phyloP scores from a whole-genome alignment of 352 stramenopile genomes.

The Pythium phragmiticola region DNA sequence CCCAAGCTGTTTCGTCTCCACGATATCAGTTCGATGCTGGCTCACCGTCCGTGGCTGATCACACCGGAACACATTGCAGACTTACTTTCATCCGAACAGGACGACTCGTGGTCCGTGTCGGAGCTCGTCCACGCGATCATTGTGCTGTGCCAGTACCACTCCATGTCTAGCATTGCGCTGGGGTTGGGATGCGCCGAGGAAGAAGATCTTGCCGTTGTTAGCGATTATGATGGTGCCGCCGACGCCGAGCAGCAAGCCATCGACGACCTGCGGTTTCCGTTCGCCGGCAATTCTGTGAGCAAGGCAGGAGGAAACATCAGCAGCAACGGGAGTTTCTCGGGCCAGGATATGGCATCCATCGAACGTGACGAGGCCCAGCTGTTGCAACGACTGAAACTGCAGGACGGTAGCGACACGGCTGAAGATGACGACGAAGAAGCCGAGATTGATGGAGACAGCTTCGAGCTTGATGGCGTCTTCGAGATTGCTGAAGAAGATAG shows the following conservation, averaged over 20 bases:
- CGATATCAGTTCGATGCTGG: constrained; percentile 76
- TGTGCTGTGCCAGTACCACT: constrained; percentile 80
- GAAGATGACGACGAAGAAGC: constrained; percentile 2
- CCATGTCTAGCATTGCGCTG: constrained; percentile 77
- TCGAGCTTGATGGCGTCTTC: constrained; percentile 51
- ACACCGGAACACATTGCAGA: constrained; percentile 76
- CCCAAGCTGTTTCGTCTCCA: constrained; percentile 85
- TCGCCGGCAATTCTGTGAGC: constrained; percentile 7
- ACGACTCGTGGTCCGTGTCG: constrained; percentile 84
- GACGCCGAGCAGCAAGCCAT: constrained; percentile 29
- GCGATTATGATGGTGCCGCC: constrained; percentile 41
- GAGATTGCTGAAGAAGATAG: constrained; percentile 29
- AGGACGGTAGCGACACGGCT: constrained; percentile 14
- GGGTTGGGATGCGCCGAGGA: constrained; percentile 76
- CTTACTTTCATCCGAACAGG: constrained; percentile 59
- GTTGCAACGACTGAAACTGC: constrained; percentile 57
- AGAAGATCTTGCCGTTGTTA: constrained; percentile 68
- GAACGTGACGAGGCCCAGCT: constrained; percentile 75
- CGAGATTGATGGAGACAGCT: constrained; percentile 41
- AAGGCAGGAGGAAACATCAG: constrained; percentile 19
- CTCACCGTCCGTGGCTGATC: constrained; percentile 81
- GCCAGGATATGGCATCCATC: constrained; percentile 67
- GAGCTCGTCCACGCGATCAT: constrained; percentile 87
- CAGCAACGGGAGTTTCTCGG: constrained; percentile 49
- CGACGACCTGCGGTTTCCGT: constrained; percentile 12